These are phyloP conservation scores for Karstenula rhodostoma DNA, from an alignment of 2,329 filamentous ascomycete genomes.

Conservation along the genomic window DNA sequence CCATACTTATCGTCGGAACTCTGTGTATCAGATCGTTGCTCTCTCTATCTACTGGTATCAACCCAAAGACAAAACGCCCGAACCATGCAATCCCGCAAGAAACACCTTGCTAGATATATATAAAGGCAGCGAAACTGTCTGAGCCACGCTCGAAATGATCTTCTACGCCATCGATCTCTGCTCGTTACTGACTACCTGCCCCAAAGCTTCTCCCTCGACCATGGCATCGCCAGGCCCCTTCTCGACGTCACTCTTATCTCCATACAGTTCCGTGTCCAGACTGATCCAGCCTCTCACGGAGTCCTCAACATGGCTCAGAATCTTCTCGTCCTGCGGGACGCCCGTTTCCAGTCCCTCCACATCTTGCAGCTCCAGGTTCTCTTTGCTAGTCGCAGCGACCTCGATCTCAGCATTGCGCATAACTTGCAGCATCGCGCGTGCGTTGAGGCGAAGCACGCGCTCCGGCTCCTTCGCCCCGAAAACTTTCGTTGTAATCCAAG, in stretches of 20 bases:
- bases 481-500: conserved; percentile 64
- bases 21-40: neutral
- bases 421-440: conserved; percentile 81
- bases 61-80: neutral
- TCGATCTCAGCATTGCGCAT: conserved; percentile 56
- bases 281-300: conserved; percentile 48
- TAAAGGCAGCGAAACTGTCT: neutral
- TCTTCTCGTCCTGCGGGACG: conserved; percentile 39
- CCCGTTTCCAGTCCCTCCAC: conserved; percentile 16
- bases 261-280: conserved; percentile 29
- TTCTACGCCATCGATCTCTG: conserved; percentile 15
- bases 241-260: conserved; percentile 11
- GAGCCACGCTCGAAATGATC: neutral
- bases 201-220: conserved; percentile 47
- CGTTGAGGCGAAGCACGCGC: conserved; percentile 82
- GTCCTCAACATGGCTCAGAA: conserved; percentile 38
- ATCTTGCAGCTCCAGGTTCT: conserved; percentile 51
- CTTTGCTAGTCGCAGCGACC: conserved; percentile 51
- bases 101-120: neutral
- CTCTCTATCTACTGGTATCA: conserved; percentile 1
- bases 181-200: conserved; percentile 36
- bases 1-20: too few relatives aligned
- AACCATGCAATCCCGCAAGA: neutral
- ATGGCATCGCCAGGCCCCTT: conserved; percentile 36
- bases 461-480: conserved; percentile 72